Evolutionary conservation across 2,329 filamentous ascomycete genomes (phyloP), one percentile per base, ranked within the genome.

Genomic region (Fusarium concolor): DNA sequence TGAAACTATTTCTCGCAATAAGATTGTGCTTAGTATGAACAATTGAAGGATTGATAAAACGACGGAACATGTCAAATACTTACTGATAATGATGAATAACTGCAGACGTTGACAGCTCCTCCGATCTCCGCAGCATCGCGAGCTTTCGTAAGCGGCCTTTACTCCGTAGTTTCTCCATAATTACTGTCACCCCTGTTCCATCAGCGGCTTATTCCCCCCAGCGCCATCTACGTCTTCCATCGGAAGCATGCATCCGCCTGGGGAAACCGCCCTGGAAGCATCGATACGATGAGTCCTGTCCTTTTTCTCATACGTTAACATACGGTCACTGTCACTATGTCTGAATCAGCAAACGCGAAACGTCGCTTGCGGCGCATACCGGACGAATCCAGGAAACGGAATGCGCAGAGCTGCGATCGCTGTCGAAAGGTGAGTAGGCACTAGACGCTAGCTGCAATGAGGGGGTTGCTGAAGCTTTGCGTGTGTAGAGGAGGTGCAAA

Each of bases 331-430:
- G n/a, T n/a, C n/a, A 14, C 39, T 29, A 49, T 54, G 47, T 55
- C 66, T 24, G 71, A 73, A 41, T 63, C 69, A 12, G 67, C 70
- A 28, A 70, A 74, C 45, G 61, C 61, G 17, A 77, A 75, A 47
- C 71, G 75, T 52, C 72, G 75, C 37, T 62, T 71, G 46, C 68
- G 78, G 26, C 76, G 77, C 20, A 76, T 79, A 28, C 78, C 78
- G 12, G 75, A 78, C 42, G 73, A 78, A 51, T 73, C 75, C 35
- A 73, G 77, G 43, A 79, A 80, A 56, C 71, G 78, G 28, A 76
- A 75, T 33, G 72, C 74, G 6, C 77, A 78, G 50, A 79, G 76
- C 54, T 79, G 79, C 55, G 78, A 79, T 59, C 72, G 76, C 17
- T 80, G 77, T 65, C 70, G 75, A 31, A 78, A 77, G 72, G 77